Conservation (phyloP, 305 asterid species). For the Ilex paraguariensis region DNA sequence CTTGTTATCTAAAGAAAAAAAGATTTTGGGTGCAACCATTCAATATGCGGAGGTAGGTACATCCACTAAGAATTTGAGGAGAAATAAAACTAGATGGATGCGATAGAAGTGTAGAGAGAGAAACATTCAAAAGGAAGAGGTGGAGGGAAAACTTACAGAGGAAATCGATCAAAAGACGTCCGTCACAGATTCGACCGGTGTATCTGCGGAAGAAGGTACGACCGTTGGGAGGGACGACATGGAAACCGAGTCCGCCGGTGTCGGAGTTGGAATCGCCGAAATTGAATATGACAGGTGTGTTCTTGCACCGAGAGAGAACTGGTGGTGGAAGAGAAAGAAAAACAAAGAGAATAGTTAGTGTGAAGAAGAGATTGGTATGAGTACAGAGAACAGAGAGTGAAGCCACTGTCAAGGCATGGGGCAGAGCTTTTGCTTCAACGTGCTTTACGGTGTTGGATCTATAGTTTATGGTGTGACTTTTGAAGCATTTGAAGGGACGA, state of each 20-base stretch:
- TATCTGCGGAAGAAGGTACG: conserved; percentile 52
- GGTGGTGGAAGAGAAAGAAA: conserved; percentile 6
- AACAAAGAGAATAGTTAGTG: neutral
- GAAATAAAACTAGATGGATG: no score
- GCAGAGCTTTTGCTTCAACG: no score
- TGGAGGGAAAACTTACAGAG: conserved; percentile 36
- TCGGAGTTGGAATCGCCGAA: conserved; percentile 84
- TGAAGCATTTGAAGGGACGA: no score
- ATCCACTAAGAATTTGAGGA: no score
- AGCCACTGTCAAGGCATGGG: no score
- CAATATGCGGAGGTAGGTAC: no score
- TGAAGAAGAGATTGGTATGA: neutral
- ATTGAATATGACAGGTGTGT: conserved; percentile 51
- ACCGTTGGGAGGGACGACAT: conserved; percentile 49
- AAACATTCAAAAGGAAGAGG: no score
- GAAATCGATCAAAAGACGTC: conserved; percentile 67
- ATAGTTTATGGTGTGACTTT: no score
- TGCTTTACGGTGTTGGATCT: no score
- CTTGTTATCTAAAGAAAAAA: no score
- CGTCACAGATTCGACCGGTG: conserved; percentile 59
- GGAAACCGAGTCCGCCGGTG: conserved; percentile 60
- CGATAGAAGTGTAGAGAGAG: no score
- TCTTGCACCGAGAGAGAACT: conserved; percentile 31
- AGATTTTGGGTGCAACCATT: no score
- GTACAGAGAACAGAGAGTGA: neutral